Base-by-base conservation (phyloP, 1,139 yeast species). In the Yamadazyma triangularis region DNA sequence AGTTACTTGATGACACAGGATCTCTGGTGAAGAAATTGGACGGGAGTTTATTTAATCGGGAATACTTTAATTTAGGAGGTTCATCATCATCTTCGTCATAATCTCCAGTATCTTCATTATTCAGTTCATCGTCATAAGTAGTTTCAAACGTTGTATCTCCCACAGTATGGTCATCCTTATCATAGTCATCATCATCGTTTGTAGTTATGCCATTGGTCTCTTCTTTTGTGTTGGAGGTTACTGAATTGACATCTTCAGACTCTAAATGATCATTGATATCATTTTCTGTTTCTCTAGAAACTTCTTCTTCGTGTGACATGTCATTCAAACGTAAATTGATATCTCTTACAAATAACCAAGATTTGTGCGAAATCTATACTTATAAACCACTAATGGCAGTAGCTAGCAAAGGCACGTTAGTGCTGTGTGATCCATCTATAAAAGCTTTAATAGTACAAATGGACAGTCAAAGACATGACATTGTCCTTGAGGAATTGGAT, bases 361-460 rank as follows among this genome's bases (percentile, higher is more conserved):
- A 7, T 7, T 18, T 18, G 20, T 18, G 20, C 20, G 20, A 6
- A 9, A 18, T 7, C 20, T 18, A 18, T 9, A 18, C 8, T 21
- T 21, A 7, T 21, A 8, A 8, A 21, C 23, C n/a, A 21, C 8
- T 23, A 9, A 69, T 69, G 75, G 64, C 68, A 15, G 60, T 68
- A 5, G 75, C 75, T 11, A 57, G 65, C 28, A 64, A 64, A 41
- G 73, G 75, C 5, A 67, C 65, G 0, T 48, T 69, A 28, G 70
- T 68, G 11, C 69, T 60, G 34, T 64, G 96, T 56, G 98, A 91
- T 53, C 96, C 98, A 1, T 86, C 96, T 1, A 88, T 91, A 40
- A 71, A 80, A 40, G 96, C 97, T 0, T 65, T 91, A 31, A 84
- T 91, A 4, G 59, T 89, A 22, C 85, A 81, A 48, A 83, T 88